These are phyloP conservation scores for Calonectria honghensis DNA, from an alignment of 2,329 filamentous ascomycete genomes.

Conservation along the genomic window DNA sequence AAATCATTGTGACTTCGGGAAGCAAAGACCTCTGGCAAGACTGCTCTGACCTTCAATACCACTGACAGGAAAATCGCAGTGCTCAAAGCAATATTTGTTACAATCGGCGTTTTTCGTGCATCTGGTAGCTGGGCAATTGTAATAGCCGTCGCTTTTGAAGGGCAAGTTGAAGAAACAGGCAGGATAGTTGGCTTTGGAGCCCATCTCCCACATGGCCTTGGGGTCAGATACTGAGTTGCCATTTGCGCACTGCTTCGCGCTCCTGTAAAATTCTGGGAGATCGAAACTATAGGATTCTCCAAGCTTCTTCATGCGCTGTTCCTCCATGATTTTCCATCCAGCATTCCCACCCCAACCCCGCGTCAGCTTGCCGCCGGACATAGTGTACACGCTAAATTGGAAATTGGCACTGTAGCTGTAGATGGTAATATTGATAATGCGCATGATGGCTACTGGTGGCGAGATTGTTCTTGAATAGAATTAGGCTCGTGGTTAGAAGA, in stretches of 20 bases:
- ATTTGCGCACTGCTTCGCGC: not conserved
- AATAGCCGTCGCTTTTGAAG: not conserved
- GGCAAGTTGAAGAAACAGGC: not conserved
- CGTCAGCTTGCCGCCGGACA: too few relatives aligned
- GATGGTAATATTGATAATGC: too few relatives aligned
- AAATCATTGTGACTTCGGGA: not conserved
- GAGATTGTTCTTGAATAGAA: too few relatives aligned
- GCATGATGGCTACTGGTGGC: too few relatives aligned
- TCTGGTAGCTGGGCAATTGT: not conserved
- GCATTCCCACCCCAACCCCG: not conserved
- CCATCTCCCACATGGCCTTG: not conserved
- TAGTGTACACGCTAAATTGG: too few relatives aligned
- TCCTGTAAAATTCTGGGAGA: not conserved
- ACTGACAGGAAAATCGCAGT: not conserved
- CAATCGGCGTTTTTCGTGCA: not conserved
- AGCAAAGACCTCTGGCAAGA: not conserved
- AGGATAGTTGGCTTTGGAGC: not conserved
- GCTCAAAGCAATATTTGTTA: not conserved
- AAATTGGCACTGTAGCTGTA: too few relatives aligned
- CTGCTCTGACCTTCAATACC: not conserved
- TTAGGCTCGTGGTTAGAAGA: too few relatives aligned
- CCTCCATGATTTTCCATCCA: not conserved
- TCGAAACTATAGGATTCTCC: not conserved
- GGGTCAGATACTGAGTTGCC: not conserved
- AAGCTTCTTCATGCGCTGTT: not conserved